Conservation (phyloP, 495 filamentous ascomycete genomes). For the Xeromyces bisporus region DNA sequence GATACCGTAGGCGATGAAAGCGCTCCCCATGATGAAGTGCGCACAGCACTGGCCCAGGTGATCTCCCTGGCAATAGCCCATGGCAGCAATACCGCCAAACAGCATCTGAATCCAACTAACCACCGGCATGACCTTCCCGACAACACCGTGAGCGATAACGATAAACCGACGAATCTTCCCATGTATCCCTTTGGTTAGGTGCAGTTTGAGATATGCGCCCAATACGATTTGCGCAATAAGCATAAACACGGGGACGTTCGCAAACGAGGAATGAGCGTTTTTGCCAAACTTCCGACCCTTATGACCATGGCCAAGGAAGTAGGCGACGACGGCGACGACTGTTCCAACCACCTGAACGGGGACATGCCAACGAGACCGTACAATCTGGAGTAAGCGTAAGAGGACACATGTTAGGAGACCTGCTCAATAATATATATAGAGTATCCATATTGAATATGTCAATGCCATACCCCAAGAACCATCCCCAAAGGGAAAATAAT, state of each 20-base stretch:
- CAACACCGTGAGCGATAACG: conserved; percentile 56
- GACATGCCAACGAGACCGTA: conserved; percentile 86
- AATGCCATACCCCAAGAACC: conserved; percentile 65
- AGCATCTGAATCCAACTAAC: conserved; percentile 90
- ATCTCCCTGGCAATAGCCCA: conserved; percentile 89
- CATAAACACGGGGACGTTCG: conserved; percentile 60
- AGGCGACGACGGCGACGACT: conserved; percentile 61
- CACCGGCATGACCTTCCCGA: conserved; percentile 77
- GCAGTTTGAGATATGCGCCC: conserved; percentile 77
- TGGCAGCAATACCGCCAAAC: conserved; percentile 81
- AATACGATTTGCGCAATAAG: conserved; percentile 60
- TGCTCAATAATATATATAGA: background rate
- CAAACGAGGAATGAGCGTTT: conserved; percentile 74
- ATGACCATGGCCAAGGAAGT: conserved; percentile 82
- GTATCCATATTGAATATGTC: background rate
- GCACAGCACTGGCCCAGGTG: conserved; percentile 87
- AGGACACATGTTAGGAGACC: background rate
- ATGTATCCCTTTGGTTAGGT: conserved; percentile 69
- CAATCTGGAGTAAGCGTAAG: conserved; percentile 38
- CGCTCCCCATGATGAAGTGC: conserved; percentile 97
- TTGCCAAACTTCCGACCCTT: conserved; percentile 71
- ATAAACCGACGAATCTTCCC: conserved; percentile 56
- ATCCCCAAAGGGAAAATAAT: conserved; percentile 87
- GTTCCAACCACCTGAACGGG: conserved; percentile 66
- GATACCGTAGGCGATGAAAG: conserved; percentile 90